Conservation (phyloP, 176 grass and related monocot genomes). For the Carex scoparia region DNA sequence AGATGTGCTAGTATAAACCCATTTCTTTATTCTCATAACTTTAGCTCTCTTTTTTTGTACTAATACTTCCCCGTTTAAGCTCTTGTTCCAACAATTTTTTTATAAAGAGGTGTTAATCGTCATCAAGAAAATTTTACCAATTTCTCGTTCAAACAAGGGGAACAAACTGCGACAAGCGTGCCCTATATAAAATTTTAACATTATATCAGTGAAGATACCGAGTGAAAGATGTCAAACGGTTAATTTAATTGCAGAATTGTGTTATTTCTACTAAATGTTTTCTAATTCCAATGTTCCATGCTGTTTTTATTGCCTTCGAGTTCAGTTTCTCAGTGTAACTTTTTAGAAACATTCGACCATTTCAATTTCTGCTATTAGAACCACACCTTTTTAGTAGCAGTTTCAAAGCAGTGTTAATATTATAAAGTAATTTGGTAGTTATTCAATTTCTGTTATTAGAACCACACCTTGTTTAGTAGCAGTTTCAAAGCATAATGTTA, state of each 20-base stretch:
- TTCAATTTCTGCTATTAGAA: too few relatives aligned
- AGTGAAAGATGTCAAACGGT: neutral
- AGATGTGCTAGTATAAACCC: conserved; percentile 5
- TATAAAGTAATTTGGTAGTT: too few relatives aligned
- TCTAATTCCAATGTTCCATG: neutral
- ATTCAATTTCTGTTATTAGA: too few relatives aligned
- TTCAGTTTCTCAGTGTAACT: too few relatives aligned
- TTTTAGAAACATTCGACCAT: too few relatives aligned
- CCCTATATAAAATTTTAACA: neutral
- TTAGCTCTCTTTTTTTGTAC: too few relatives aligned
- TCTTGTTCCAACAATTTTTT: neutral
- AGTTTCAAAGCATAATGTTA: too few relatives aligned
- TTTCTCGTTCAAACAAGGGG: too few relatives aligned
- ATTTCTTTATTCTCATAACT: neutral
- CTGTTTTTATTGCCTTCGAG: neutral
- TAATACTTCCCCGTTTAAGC: neutral
- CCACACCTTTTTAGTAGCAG: too few relatives aligned
- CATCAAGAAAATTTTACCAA: too few relatives aligned
- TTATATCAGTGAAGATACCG: neutral
- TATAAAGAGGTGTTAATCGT: neutral
- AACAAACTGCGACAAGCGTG: neutral
- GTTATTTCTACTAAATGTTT: neutral
- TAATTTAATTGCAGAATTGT: neutral
- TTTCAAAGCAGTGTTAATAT: too few relatives aligned
- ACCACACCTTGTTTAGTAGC: too few relatives aligned